Evolutionary conservation across 2,329 filamentous ascomycete species (phyloP).

Genomic region (Nothophoma quercina): DNA sequence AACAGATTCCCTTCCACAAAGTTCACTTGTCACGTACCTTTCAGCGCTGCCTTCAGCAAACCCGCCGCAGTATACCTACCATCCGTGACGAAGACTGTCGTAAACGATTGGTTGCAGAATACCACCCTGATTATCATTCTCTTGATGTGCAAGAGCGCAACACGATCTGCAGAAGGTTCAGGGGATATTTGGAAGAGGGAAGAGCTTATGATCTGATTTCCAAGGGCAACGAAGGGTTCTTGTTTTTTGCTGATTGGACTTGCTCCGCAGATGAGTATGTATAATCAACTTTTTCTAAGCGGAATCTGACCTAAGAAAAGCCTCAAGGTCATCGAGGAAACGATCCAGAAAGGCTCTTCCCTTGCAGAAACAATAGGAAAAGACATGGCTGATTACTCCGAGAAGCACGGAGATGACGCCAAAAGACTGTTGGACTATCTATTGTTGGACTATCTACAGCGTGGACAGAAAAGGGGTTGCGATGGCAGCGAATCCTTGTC

Average conservation of each 20-base stretch:
- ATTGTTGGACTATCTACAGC: not conserved
- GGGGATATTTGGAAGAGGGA: not conserved
- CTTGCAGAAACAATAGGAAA: not conserved
- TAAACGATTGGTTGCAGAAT: conserved; percentile 1
- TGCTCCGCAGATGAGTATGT: not conserved
- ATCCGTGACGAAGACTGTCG: not conserved
- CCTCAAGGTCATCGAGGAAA: not conserved
- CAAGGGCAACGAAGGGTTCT: not conserved
- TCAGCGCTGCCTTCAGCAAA: not conserved
- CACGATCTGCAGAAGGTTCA: not conserved
- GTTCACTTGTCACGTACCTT: not conserved
- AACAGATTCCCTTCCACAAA: not conserved
- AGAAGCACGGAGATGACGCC: not conserved
- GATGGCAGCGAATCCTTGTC: not conserved
- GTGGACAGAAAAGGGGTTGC: not conserved
- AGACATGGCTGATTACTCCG: not conserved
- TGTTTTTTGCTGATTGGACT: not conserved
- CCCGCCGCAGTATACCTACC: not conserved
- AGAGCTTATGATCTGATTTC: not conserved
- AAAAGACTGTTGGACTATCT: not conserved
- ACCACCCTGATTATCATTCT: not conserved
- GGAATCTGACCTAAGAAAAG: not conserved
- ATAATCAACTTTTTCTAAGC: not conserved
- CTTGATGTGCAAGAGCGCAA: not conserved
- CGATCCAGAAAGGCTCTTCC: not conserved